A percentile compares a stretch with the other conserved stretches of the same genome.
Evolutionary conservation across 345 rosid genomes (phyloP).

Genomic region (Citrus cavaleriei): DNA sequence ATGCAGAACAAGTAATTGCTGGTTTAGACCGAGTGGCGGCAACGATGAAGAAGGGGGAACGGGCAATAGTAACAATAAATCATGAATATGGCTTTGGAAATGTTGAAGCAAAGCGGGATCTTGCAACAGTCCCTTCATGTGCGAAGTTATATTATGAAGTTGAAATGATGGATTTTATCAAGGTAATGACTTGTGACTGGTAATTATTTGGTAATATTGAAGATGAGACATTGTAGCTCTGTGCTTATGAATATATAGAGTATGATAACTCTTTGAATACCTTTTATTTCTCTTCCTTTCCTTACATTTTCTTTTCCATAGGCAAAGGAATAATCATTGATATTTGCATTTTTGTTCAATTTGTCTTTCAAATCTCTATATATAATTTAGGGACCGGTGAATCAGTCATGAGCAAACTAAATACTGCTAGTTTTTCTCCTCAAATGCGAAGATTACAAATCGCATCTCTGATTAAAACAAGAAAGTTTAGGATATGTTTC

Average conservation of each 20-base stretch:
- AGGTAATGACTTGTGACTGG: conserved; percentile 24
- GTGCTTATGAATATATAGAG: background rate
- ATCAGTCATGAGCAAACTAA: background rate
- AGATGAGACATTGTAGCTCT: background rate
- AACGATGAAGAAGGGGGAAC: conserved; percentile 56
- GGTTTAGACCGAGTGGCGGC: conserved; percentile 49
- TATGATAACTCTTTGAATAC: background rate
- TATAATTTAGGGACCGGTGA: background rate
- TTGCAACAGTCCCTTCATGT: conserved; percentile 36
- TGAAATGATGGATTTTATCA: conserved; percentile 43
- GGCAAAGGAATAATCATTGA: background rate
- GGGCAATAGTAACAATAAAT: conserved; percentile 34
- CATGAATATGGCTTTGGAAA: conserved; percentile 55
- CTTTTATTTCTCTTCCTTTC: background rate
- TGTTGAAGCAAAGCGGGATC: conserved; percentile 31
- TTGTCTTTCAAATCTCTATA: background rate
- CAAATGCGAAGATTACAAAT: background rate
- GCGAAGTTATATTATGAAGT: conserved; percentile 43
- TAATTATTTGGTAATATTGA: background rate
- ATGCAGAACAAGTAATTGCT: conserved; percentile 44
- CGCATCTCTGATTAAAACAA: background rate
- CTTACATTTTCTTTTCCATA: background rate
- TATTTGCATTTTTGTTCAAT: background rate
- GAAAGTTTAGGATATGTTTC: background rate
- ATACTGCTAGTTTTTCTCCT: background rate